phyloP scores from a whole-genome alignment of 768 basidiomycete species.

The Tulasnella sp. region DNA sequence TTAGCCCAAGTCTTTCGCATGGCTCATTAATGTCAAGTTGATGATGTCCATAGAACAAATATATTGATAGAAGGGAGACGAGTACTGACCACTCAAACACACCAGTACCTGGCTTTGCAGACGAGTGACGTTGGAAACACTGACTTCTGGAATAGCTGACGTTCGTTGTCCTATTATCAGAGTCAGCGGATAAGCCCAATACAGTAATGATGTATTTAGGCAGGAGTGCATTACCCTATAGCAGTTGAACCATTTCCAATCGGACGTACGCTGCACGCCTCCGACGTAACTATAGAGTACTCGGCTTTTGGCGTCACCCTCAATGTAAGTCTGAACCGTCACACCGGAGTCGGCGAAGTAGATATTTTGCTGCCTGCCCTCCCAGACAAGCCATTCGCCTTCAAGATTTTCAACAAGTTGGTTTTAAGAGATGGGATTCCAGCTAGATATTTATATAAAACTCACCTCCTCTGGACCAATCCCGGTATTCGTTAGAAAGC shows the following conservation, averaged over 20 bases:
- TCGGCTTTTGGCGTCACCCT: neutral
- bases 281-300: neutral
- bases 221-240: neutral
- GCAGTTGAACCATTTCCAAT: neutral
- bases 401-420: neutral
- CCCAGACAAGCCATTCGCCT: neutral
- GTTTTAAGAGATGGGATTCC: neutral
- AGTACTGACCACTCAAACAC: neutral
- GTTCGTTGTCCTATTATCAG: neutral
- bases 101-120: neutral
- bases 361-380: neutral
- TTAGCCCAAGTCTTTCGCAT: too few relatives aligned
- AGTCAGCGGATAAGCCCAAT: neutral
- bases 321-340: neutral
- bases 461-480: neutral
- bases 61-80: neutral
- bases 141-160: neutral
- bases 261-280: neutral
- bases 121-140: neutral
- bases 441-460: neutral
- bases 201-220: neutral
- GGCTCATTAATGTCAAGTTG: neutral
- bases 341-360: conserved; percentile 7
- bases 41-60: neutral
- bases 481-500: neutral